Conservation (phyloP, 352 stramenopile species). For the Phytophthora hibernalis region DNA sequence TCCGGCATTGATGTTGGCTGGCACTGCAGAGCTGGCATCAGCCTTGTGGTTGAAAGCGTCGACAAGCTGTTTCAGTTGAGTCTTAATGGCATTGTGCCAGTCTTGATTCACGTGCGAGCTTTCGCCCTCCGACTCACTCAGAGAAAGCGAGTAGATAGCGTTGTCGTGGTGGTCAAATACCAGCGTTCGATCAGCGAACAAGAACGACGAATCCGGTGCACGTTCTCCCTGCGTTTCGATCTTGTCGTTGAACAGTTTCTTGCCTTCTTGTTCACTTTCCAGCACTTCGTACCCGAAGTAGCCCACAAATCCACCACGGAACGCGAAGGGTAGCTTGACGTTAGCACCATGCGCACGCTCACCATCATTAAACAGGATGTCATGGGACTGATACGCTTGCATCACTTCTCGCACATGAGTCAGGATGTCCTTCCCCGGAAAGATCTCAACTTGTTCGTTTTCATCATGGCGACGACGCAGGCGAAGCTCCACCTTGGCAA, state of each 20-base stretch:
- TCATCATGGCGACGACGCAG: slow-evolving; percentile 35
- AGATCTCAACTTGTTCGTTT: slow-evolving; percentile 30
- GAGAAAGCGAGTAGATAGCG: slow-evolving; percentile 84
- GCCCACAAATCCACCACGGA: slow-evolving; percentile 86
- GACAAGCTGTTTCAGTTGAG: slow-evolving; percentile 26
- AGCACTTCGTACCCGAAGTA: slow-evolving; percentile 91
- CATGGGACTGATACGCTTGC: slow-evolving; percentile 40
- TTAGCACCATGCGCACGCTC: slow-evolving; percentile 6
- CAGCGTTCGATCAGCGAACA: slow-evolving; percentile 91
- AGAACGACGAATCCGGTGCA: slow-evolving; percentile 90
- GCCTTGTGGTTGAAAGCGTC: slow-evolving; percentile 13
- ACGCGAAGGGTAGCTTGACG: slow-evolving; percentile 69
- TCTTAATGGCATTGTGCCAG: slow-evolving; percentile 37
- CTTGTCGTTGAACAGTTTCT: slow-evolving; percentile 25
- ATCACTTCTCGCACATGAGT: slow-evolving; percentile 54
- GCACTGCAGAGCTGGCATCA: background rate
- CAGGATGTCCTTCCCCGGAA: slow-evolving; percentile 36
- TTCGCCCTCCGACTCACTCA: slow-evolving; percentile 31
- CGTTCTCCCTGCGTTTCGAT: slow-evolving; percentile 19
- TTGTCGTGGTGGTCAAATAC: slow-evolving; percentile 88
- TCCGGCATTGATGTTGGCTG: background rate
- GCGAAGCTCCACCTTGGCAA: slow-evolving; percentile 57
- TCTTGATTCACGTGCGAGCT: slow-evolving; percentile 1
- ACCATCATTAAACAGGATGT: slow-evolving; percentile 30
- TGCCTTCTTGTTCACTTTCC: slow-evolving; percentile 43